phyloP scores from a whole-genome alignment of 768 basidiomycete genomes.

The Neoboletus magnificus region DNA sequence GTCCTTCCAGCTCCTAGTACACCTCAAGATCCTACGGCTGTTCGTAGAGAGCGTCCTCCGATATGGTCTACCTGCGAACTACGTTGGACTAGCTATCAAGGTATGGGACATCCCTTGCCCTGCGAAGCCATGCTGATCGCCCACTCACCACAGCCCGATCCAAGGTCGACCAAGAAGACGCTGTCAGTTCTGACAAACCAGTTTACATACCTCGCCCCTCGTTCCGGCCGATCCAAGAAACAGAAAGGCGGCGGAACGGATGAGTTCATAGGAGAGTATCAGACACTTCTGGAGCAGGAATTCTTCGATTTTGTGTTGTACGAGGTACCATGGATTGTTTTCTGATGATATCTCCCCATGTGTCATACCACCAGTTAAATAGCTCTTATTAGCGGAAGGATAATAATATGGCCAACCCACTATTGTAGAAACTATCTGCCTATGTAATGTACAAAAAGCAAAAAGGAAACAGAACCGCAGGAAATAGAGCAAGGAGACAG shows the following conservation, averaged over 20 bases:
- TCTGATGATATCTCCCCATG: constrained; percentile 36
- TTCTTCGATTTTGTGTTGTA: constrained; percentile 93
- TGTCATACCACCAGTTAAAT: constrained; percentile 27
- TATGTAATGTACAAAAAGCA: constrained; percentile 39
- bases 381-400: constrained; percentile 54
- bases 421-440: constrained; percentile 48
- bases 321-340: constrained; percentile 88
- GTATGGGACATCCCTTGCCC: constrained; percentile 36
- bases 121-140: background rate
- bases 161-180: constrained; percentile 78
- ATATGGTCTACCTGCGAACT: constrained; percentile 93
- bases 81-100: constrained; percentile 77
- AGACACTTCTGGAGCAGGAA: constrained; percentile 91
- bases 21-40: constrained; percentile 85
- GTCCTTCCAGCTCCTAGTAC: constrained; percentile 89
- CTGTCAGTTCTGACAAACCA: constrained; percentile 70
- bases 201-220: constrained; percentile 78
- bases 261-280: constrained; percentile 88
- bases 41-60: constrained; percentile 95
- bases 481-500: constrained; percentile 25
- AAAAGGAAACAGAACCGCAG: constrained; percentile 17
- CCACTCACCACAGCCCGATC: constrained; percentile 62
- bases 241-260: constrained; percentile 40
- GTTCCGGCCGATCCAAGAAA: constrained; percentile 48
- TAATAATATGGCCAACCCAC: constrained; percentile 61